Base-by-base conservation (phyloP, 2,329 filamentous ascomycete genomes). In the Cladophialophora immunda region DNA sequence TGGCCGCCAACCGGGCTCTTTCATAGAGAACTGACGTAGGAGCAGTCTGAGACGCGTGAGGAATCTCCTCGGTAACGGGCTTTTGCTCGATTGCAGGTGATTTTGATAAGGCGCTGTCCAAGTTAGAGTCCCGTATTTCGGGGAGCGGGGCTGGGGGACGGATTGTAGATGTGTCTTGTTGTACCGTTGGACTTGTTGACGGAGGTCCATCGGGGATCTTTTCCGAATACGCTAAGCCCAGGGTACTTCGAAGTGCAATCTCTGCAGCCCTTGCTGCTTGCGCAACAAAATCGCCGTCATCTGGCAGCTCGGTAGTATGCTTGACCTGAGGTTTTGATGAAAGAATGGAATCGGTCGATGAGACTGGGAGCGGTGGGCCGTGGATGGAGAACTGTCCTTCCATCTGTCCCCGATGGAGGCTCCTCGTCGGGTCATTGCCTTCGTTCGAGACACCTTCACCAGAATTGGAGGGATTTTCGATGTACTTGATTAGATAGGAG, bases 21-120 rank as follows among this genome's bases (percentile, higher is more conserved):
- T 87, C 85, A 68, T 88, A 88, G 1, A 87, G 78, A 8, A 86
- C 83, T 70, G 86, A 83, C 2, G 86, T 88, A 6, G 81, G 81
- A 54, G 82, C 80, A 2, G 80, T 81, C 67, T 83, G 81, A 7
- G 80, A 81, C 57, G 79, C 78, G 71, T 82, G 81, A n/a, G 67
- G 67, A 11, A 71, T 50, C 7, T 69, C 63, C 7, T 53, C 47
- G 19, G 13, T 19, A 41, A 17, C 32, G 17, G 50, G 11, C 30
- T 58, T 62, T 34, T 30, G 25, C 11, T 53, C 41, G 36, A 59
- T n/a, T 30, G 25, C 29, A 32, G 56, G 54, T 32, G 64, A 56
- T 27, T 60, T 55, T 5, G 57, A 50, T 11, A 25, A 15, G 22
- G 27, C 53, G 19, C 27, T 62, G 8, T 64, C 63, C 19, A 45